These are phyloP conservation scores for Russula compacta DNA, from an alignment of 768 basidiomycete species.

Conservation along the genomic window DNA sequence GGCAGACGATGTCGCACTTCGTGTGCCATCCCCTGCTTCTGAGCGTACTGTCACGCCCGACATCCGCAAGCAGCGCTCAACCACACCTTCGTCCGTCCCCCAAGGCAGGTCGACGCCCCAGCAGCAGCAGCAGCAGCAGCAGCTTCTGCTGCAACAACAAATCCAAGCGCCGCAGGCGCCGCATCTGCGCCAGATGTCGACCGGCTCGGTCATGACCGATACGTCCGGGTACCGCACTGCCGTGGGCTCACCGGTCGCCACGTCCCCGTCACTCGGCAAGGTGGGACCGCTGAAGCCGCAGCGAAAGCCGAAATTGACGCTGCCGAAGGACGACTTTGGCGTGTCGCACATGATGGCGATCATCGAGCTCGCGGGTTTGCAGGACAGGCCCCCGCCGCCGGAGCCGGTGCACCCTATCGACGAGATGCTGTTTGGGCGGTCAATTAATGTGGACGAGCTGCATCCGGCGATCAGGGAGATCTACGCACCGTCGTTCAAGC, in stretches of 20 bases:
- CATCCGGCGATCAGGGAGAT: slow-evolving; percentile 68
- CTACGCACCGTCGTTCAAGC: slow-evolving; percentile 59
- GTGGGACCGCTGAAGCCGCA: slow-evolving; percentile 29
- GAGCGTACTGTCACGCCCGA: slow-evolving; percentile 25
- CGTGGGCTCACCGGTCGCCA: slow-evolving; percentile 12
- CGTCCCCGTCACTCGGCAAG: slow-evolving; percentile 16
- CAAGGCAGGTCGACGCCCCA: slow-evolving; percentile 12
- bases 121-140: neutral
- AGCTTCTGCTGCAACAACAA: neutral
- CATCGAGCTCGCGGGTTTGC: slow-evolving; percentile 54
- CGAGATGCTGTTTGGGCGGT: slow-evolving; percentile 61
- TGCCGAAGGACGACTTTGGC: slow-evolving; percentile 81
- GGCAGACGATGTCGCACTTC: slow-evolving; percentile 18
- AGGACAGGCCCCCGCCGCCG: slow-evolving; percentile 29
- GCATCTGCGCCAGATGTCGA: slow-evolving; percentile 15
- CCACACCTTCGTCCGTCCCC: slow-evolving; percentile 10
- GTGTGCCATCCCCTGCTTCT: slow-evolving; percentile 25
- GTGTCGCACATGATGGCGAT: slow-evolving; percentile 79
- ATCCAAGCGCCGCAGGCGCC: neutral
- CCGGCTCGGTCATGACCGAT: slow-evolving; percentile 15
- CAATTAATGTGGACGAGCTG: slow-evolving; percentile 48
- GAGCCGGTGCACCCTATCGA: slow-evolving; percentile 53
- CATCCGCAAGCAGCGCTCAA: slow-evolving; percentile 1
- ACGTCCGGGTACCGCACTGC: slow-evolving; percentile 20
- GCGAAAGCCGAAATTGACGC: slow-evolving; percentile 34